Conservation (phyloP, 1,284 basidiomycete genomes). For the Ustilago loliicola region DNA sequence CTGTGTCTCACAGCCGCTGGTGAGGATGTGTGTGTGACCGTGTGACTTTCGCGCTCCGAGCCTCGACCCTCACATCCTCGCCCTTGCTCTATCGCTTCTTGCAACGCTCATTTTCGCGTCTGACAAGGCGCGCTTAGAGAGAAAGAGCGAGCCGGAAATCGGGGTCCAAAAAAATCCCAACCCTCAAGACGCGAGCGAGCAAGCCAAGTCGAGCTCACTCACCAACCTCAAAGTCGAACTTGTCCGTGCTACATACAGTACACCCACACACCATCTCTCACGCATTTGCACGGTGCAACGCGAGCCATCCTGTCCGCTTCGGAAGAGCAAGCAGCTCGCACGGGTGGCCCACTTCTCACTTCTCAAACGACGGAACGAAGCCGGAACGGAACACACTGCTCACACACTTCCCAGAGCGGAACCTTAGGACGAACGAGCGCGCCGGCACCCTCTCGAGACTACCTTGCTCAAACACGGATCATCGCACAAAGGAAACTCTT, state of each 20-base stretch:
- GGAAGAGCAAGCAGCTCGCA: too few relatives aligned
- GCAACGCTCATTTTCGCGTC: slow-evolving; percentile 17
- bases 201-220: not conserved
- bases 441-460: not conserved
- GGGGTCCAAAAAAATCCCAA: slow-evolving; percentile 18
- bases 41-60: slow-evolving; percentile 6
- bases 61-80: not conserved
- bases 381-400: not conserved
- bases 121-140: slow-evolving; percentile 15
- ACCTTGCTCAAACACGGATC: not conserved
- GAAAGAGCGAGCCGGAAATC: slow-evolving; percentile 18
- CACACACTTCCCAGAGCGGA: not conserved
- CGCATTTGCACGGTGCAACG: not conserved
- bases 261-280: too few relatives aligned
- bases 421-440: not conserved
- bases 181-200: slow-evolving; percentile 12
- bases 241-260: not conserved
- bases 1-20: not conserved
- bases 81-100: not conserved
- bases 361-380: not conserved
- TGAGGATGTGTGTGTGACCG: not conserved
- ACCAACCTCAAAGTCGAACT: not conserved
- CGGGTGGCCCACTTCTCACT: too few relatives aligned
- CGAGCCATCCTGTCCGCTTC: not conserved
- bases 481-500: not conserved